Base-by-base conservation (phyloP, 257 asterid genomes). In the Craterostigma plantagineum region DNA sequence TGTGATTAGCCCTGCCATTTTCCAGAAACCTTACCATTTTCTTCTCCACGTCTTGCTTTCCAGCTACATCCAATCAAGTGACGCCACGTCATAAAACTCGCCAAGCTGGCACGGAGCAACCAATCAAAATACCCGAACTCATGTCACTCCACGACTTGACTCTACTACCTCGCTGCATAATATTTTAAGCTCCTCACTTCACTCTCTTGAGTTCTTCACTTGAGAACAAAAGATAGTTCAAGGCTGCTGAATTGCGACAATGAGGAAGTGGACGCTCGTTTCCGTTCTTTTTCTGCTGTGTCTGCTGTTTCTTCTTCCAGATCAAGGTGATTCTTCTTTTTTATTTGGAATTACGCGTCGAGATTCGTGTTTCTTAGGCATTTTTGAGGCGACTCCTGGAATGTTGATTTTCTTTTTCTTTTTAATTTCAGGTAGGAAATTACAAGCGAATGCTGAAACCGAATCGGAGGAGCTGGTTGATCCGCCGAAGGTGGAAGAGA, bases 191-290 rank as follows among this genome's bases (percentile, higher is more conserved):
- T 34, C 37, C n/a, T 36, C 33, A 48, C 18, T 42, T 33, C 35
- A 33, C 50, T 53, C 14, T 37, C 62, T 14, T 53, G 34, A 41
- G 17, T 13, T 17, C 15, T 45, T 40, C 38, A 34, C 48, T 33
- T 30, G 30, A 23, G 30, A 23, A n/a, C n/a, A n/a, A 23, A 23
- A 57, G 36, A 33, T 36, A 18, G 9, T n/a, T 42, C 33, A 11
- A 8, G 16, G 33, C 17, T 44, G 13, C n/a, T 48, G 34, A 27
- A 47, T 35, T 42, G 14, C 17, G 35, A 33, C 55, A 14, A 81
- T 83, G 95, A 67, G 73, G 76, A 83, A 76, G 93, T 79, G 95
- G 93, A 76, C 86, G 77, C 50, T 67, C 34, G 63, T 91, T 40
- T 60, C 83, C 65, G 62, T 73, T 42, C 63, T 83, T 13, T 71